phyloP scores from a whole-genome alignment of 257 asterid species.

The Nicotiana sylvestris region DNA sequence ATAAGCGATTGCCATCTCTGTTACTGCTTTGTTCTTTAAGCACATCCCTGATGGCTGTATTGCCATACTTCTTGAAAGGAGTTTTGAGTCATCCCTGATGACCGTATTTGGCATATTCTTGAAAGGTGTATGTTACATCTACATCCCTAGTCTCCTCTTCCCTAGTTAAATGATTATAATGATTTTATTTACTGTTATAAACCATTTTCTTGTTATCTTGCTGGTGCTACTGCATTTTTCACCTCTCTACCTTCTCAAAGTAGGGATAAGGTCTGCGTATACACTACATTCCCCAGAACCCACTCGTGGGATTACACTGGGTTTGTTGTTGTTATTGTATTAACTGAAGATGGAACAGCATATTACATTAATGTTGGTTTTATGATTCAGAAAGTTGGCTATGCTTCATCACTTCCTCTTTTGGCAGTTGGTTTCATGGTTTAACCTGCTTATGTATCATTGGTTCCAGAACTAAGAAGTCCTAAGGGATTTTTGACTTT shows the following conservation, averaged over 20 bases:
- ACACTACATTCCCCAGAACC: too few species aligned
- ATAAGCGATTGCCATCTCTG: background rate
- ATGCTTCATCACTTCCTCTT: background rate
- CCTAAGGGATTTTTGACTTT: background rate
- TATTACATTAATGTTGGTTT: background rate
- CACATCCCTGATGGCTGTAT: background rate
- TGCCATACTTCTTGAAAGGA: background rate
- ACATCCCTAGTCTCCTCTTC: background rate
- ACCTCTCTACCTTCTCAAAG: too few species aligned
- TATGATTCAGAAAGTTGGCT: background rate
- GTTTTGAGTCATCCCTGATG: background rate
- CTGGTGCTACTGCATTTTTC: too few species aligned
- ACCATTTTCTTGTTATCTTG: too few species aligned
- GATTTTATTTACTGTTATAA: background rate
- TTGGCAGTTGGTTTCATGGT: constrained; percentile 1
- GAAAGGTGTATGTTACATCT: background rate
- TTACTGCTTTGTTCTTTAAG: background rate
- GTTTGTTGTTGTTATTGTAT: too few species aligned
- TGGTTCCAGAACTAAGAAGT: background rate
- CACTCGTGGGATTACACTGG: too few species aligned
- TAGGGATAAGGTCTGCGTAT: too few species aligned
- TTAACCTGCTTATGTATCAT: background rate
- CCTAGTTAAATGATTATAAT: background rate
- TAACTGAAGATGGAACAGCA: background rate
- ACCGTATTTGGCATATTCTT: background rate